Evolutionary conservation across 176 grass and related monocot genomes (phyloP).

Genomic region (Lolium rigidum): DNA sequence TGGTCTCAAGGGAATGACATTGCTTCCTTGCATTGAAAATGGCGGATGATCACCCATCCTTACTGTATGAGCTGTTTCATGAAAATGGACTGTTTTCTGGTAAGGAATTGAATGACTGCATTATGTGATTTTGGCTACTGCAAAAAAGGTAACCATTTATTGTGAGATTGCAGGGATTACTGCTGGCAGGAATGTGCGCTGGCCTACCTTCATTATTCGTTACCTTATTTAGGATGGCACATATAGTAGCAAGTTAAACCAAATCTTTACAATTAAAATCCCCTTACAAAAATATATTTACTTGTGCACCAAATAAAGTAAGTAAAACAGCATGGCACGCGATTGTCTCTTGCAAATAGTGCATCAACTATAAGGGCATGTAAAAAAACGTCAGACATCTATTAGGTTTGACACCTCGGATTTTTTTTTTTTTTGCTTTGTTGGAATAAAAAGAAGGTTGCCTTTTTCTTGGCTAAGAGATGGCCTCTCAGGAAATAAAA

Average conservation of each 20-base stretch:
- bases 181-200: background rate
- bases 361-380: too few species aligned
- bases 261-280: background rate
- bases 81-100: background rate
- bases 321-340: slow-evolving; percentile 29
- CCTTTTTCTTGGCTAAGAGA: too few species aligned
- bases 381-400: too few species aligned
- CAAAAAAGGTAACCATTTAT: background rate
- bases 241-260: background rate
- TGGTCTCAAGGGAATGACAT: slow-evolving; percentile 38
- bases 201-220: background rate
- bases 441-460: too few species aligned
- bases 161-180: background rate
- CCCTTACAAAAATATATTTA: background rate
- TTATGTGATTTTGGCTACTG: background rate
- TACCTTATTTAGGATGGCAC: background rate
- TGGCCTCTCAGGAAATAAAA: too few species aligned
- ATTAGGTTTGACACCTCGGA: too few species aligned
- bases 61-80: background rate
- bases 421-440: too few species aligned
- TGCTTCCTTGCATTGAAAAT: slow-evolving; percentile 23
- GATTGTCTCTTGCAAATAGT: background rate
- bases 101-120: background rate
- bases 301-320: background rate
- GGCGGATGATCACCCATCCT: background rate